Evolutionary conservation across 352 stramenopile genomes (phyloP), one percentile per base, ranked within the genome.

Genomic region (Globisporangium cylindrosporum): DNA sequence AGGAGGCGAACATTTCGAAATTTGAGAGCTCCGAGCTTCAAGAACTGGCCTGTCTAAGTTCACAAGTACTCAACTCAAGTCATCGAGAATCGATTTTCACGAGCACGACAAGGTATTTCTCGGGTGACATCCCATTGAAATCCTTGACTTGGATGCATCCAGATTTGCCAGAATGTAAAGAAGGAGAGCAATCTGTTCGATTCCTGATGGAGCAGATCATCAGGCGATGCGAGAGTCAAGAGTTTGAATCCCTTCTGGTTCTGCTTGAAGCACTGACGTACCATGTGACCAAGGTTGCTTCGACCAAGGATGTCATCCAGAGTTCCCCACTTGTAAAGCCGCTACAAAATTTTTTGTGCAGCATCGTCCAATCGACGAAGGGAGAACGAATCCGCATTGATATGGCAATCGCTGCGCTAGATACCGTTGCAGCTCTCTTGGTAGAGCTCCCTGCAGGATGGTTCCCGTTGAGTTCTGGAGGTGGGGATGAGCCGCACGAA

Each of bases 91-190:
- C 65, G 54, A 68, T 69, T 25, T 64, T 77, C 6, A 69, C 73
- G 29, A 68, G 43, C 15, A 59, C 61, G 4, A 32, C 73, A 12
- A 68, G 57, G 22, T 58, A 71, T 58, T 75, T 75, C 67, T 64
- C 68, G 46, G 64, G 72, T 7, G 41, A 67, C 9, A 72, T 53
- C 51, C 4, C 20, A 12, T 72, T 65, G 71, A 60, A 70, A 64
- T 79, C 73, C 9, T 70, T 79, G 71, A 58, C 70, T 22, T 79
- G 73, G 73, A 66, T 79, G 60, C 29, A 55, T 41, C 29, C 48
- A 57, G 41, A 61, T 29, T 56, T 38, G 7, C 62, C 18, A 22
- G 43, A 51, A 12, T 70, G 24, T 41, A 18, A 55, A 32, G 73
- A 77, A 29, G 54, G 66, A 25, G 69, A 57, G 27, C 38, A 73